Evolutionary conservation across 139 green algal genomes (phyloP).

Genomic region (Pleodorina starrii): DNA sequence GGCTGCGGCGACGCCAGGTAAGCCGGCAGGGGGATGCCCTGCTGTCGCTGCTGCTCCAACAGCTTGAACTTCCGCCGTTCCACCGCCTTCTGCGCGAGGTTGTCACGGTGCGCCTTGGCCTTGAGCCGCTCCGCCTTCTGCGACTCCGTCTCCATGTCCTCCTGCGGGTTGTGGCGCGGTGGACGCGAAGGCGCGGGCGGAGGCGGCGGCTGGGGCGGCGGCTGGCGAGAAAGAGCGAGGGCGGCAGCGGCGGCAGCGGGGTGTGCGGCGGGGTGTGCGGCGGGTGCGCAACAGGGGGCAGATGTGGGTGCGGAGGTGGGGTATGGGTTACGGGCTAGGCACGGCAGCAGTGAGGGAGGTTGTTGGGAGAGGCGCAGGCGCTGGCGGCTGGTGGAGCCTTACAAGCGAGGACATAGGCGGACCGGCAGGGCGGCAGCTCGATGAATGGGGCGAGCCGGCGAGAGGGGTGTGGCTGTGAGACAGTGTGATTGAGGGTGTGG

Average conservation of each 20-base stretch:
- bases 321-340: too few species aligned
- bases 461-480: too few species aligned
- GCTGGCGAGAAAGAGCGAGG: background rate
- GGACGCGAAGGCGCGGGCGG: background rate
- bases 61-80: constrained; percentile 48
- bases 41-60: constrained; percentile 10
- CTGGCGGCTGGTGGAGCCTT: too few species aligned
- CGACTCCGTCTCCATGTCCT: constrained; percentile 28
- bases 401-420: too few species aligned
- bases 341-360: too few species aligned
- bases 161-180: background rate
- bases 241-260: too few species aligned
- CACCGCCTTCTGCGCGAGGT: constrained; percentile 50
- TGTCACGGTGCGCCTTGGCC: constrained; percentile 48
- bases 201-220: background rate
- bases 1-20: constrained; percentile 24
- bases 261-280: background rate
- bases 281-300: too few species aligned
- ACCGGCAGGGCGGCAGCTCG: too few species aligned
- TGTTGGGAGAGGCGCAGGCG: too few species aligned
- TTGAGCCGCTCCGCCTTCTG: constrained; percentile 47
- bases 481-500: too few species aligned
- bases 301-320: too few species aligned
- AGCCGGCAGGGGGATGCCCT: background rate
- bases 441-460: too few species aligned